Evolutionary conservation across 1,139 yeast genomes (phyloP), one percentile per base, ranked within the genome.

Genomic region (Saccharomycopsis hybrid): DNA sequence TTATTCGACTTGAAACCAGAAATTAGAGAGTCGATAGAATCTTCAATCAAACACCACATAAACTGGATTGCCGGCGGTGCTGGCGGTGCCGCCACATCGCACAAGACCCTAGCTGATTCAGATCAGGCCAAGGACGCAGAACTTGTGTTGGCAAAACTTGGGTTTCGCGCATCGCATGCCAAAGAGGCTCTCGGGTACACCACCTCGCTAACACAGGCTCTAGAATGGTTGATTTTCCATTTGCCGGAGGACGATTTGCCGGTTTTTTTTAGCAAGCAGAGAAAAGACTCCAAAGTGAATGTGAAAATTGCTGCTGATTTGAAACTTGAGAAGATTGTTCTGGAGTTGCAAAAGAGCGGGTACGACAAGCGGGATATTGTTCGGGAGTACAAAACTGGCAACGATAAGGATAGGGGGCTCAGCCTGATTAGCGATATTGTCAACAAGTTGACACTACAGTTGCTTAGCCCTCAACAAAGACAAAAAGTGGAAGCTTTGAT

Each of bases 191-290:
- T 86, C 49, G 67, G 71, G 37, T 85, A 85, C 59, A 76, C 88
- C 2, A 74, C 76, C 51, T 59, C 58, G 1, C 81, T 82, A 41
- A 67, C 68, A 0, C 39, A 36, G 39, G 39, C 39, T 5, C 24
- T 87, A 37, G 94, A 92, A 48, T 92, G 96, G 87, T 73, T 90
- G 27, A 66, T 90, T 11, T 82, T 90, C 58, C 94, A 90, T 60
- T 76, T 90, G 2, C 97, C 97, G 0, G 97, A 90, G 59, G 97
- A 89, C 61, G 98, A 92, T 61, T 68, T 92, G 43, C 98, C 98
- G 0, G 51, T 59, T 2, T 69, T 62, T 50, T 70, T 70, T 48
- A 63, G 60, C 11, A 65, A 65, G 55, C 62, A 72, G 5, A 69
- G 69, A 32, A 70, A 74, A 50, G 80, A 78, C 55, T 68, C 77